Evolutionary conservation across 768 basidiomycete species (phyloP).

Genomic region (Pulveroboletus sp.): DNA sequence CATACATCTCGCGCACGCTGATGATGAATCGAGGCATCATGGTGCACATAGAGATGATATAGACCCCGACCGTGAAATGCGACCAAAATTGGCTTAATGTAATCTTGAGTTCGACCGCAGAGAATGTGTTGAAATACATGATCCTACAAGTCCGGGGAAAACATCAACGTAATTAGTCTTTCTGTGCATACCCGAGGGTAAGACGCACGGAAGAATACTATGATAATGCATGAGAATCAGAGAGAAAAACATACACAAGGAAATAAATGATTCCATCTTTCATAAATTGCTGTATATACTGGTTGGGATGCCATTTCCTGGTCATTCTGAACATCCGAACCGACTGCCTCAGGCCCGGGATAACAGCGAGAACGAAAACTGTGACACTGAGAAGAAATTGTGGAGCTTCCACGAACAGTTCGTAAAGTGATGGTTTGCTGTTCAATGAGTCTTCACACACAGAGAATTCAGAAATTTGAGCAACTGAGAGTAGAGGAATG

Average conservation of each 20-base stretch:
- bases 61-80: not conserved
- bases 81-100: accelerated
- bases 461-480: not conserved
- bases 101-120: not conserved
- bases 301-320: slow-evolving; percentile 6
- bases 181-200: too few species aligned
- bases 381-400: too few species aligned
- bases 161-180: not conserved
- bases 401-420: too few species aligned
- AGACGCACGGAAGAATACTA: too few species aligned
- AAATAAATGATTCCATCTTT: slow-evolving; percentile 11
- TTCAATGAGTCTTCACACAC: too few species aligned
- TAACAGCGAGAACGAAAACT: too few species aligned
- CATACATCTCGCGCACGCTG: slow-evolving; percentile 1
- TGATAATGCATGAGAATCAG: too few species aligned
- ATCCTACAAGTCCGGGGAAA: not conserved
- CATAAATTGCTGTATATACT: slow-evolving; percentile 1
- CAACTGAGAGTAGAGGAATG: not conserved
- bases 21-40: slow-evolving; percentile 11
- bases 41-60: not conserved
- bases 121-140: not conserved
- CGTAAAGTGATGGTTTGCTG: too few species aligned
- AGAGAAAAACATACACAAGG: not conserved
- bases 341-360: too few species aligned
- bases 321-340: too few species aligned